Base-by-base conservation (phyloP, 2,329 filamentous ascomycete genomes). In the Aschersonia sp. region DNA sequence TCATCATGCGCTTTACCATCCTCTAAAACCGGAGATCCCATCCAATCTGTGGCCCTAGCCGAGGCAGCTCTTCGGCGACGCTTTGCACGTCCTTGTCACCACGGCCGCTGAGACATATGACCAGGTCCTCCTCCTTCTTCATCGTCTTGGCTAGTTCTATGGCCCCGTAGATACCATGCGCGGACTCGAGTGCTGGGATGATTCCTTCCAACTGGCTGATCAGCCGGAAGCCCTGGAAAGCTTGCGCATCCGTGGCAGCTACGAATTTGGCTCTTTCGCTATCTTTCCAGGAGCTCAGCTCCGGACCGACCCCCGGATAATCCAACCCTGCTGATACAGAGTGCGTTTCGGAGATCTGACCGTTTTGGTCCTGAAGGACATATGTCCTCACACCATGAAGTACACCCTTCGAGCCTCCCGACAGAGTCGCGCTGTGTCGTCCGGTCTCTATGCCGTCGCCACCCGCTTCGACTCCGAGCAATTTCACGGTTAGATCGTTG, bases 31-130 rank as follows among this genome's bases (percentile, higher is more conserved):
- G 71, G 57, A 83, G 61, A 55, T 83, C 78, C 79, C 79, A 83
- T 50, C 77, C 88, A 65, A 98, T 97, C 72, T 84, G 74, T 5
- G 92, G 92, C 0, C 92, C 91, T 52, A 98, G 66, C 56, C 76
- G 85, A 20, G 91, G 91, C 61, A 98, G 69, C 68, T 94, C 88
- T 61, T 98, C 92, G 0, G 92, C 92, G 46, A 98, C 91, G 59
- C 87, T 94, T 77, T 98, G 89, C 50, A 98, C 92, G 61, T 98
- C 92, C 79, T 98, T 98, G 68, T 98, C 92, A 53, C 92, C 92
- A 56, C 92, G 75, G 6, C 92, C 92, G 61, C 85, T 94, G 40
- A 98, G 65, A 68, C 91, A 97, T 53, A 98, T 89, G 51, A 98
- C 91, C 31, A 98, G 70, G 60, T 97, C 89, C 68, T 96, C 71